Percentiles rank a stretch among this genome's conserved stretches.
Evolutionary conservation across 2,329 filamentous ascomycete species (phyloP).

Genomic region (Cordyceps farinosa): DNA sequence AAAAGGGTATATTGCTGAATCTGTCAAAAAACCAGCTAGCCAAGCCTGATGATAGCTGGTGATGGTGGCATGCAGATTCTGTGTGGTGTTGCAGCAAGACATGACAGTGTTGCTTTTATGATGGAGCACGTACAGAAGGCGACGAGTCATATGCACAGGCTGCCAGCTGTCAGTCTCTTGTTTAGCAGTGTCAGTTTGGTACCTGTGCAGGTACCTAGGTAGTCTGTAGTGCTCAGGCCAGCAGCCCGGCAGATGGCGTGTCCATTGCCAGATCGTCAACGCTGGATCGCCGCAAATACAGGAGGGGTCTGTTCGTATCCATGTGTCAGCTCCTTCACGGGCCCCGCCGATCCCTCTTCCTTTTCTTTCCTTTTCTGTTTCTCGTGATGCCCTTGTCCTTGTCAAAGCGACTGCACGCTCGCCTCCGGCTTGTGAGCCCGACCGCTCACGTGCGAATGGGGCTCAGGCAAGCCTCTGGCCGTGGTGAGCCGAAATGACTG

Average conservation of each 20-base stretch:
- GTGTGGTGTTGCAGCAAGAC: background rate
- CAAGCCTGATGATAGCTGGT: background rate
- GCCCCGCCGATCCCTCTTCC: background rate
- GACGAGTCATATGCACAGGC: conserved; percentile 6
- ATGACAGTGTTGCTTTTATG: background rate
- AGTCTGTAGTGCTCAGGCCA: background rate
- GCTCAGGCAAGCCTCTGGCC: background rate
- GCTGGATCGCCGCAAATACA: background rate
- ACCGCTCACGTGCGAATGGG: conserved; percentile 14
- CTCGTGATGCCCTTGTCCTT: background rate
- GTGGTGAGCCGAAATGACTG: conserved; percentile 16
- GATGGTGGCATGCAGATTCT: background rate
- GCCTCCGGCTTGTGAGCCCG: background rate
- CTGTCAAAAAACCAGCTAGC: background rate
- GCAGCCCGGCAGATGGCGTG: background rate
- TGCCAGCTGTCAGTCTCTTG: background rate
- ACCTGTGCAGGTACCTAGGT: background rate
- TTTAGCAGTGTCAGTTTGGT: background rate
- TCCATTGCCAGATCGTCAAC: background rate
- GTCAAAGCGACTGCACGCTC: background rate
- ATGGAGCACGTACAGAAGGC: background rate
- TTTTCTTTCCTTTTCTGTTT: background rate
- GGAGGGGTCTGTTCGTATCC: background rate
- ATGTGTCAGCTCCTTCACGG: background rate
- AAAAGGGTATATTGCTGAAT: background rate